Evolutionary conservation across 1,139 yeast genomes (phyloP).

Genomic region (Citeromyces hawaiiensis): DNA sequence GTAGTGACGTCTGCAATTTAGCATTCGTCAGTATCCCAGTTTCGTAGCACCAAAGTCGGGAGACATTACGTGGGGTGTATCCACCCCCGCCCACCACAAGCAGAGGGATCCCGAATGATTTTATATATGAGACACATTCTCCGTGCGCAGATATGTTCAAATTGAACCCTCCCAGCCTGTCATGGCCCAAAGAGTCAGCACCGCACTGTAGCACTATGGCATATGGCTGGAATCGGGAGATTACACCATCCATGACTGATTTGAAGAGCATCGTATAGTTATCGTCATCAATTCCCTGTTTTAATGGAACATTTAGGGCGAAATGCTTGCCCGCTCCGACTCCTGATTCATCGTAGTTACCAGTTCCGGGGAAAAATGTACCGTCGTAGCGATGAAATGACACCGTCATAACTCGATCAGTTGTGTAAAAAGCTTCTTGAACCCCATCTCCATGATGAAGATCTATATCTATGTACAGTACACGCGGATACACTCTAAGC

Average conservation of each 20-base stretch:
- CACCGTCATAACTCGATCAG: slow-evolving; percentile 95
- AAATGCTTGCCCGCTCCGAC: slow-evolving; percentile 83
- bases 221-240: slow-evolving; percentile 74
- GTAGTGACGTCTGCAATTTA: slow-evolving; percentile 61
- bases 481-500: slow-evolving; percentile 84
- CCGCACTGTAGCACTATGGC: slow-evolving; percentile 90
- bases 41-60: slow-evolving; percentile 93
- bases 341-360: slow-evolving; percentile 80
- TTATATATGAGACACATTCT: slow-evolving; percentile 83
- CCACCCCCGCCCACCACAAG: slow-evolving; percentile 97
- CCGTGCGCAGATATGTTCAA: slow-evolving; percentile 91
- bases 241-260: slow-evolving; percentile 78
- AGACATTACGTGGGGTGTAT: slow-evolving; percentile 93
- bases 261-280: slow-evolving; percentile 41
- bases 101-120: slow-evolving; percentile 80
- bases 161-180: slow-evolving; percentile 85
- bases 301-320: slow-evolving; percentile 76
- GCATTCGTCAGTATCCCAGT: slow-evolving; percentile 80
- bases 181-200: slow-evolving; percentile 88
- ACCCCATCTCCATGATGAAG: slow-evolving; percentile 99
- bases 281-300: slow-evolving; percentile 89
- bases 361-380: slow-evolving; percentile 94
- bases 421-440: slow-evolving; percentile 92
- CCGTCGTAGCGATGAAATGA: slow-evolving; percentile 90
- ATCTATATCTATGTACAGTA: slow-evolving; percentile 90